Conservation (phyloP, 768 basidiomycete genomes). For the Suillus sp. region DNA sequence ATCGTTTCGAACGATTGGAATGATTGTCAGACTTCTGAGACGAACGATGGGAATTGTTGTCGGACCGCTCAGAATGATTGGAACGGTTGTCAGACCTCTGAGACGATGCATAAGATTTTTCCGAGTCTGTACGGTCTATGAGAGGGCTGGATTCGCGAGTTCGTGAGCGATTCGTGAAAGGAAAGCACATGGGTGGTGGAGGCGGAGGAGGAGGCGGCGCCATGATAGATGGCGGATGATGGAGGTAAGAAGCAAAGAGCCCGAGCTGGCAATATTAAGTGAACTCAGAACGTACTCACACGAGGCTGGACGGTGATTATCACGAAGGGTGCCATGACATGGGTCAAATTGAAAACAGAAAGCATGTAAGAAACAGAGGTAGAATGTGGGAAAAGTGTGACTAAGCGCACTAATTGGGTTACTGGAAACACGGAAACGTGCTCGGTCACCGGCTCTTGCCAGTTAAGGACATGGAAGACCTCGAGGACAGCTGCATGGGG, state of each 20-base stretch:
- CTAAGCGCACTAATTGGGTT: constrained; percentile 25
- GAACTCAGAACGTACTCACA: constrained; percentile 23
- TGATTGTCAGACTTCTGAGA: constrained; percentile 27
- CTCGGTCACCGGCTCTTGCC: constrained; percentile 16
- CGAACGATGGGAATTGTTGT: constrained; percentile 29
- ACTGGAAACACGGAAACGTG: constrained; percentile 21
- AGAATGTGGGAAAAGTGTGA: constrained; percentile 24
- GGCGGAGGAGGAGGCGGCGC: constrained; percentile 48
- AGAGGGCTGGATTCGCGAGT: constrained; percentile 33
- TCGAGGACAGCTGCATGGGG: constrained; percentile 17
- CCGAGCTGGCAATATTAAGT: constrained; percentile 18
- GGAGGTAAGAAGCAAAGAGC: constrained; percentile 22
- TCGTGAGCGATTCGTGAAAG: constrained; percentile 42
- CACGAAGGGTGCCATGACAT: constrained; percentile 10
- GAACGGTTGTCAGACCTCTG: constrained; percentile 30
- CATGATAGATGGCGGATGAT: constrained; percentile 39
- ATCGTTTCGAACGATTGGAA: constrained; percentile 22
- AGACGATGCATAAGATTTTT: constrained; percentile 50
- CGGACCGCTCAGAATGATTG: constrained; percentile 27
- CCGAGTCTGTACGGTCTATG: constrained; percentile 34
- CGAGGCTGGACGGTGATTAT: constrained; percentile 26
- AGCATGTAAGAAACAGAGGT: not conserved
- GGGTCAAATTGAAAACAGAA: constrained; percentile 27
- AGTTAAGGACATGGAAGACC: constrained; percentile 16
- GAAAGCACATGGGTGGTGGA: constrained; percentile 60